These are phyloP conservation scores for Dictyostelium brefeldianum DNA, from an alignment of 78 protist genomes.

Conservation along the genomic window DNA sequence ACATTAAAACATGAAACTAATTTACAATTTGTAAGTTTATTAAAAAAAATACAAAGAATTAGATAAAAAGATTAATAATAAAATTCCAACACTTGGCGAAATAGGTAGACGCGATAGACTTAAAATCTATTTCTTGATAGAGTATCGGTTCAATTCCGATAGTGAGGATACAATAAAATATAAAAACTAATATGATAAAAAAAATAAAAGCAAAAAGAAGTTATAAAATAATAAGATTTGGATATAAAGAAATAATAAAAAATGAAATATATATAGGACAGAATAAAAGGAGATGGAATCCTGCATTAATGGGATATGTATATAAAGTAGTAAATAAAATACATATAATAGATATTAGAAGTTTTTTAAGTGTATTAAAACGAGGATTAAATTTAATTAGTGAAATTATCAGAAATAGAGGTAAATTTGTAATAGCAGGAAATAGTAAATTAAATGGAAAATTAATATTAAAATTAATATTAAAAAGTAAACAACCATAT, in stretches of 20 bases:
- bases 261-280: conserved; percentile 1
- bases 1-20: neutral
- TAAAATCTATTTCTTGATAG: conserved; percentile 30
- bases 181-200: neutral
- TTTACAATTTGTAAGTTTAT: neutral
- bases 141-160: conserved; percentile 55
- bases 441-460: neutral
- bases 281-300: conserved; percentile 9
- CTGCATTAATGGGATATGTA: neutral
- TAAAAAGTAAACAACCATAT: neutral
- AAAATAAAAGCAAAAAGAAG: neutral
- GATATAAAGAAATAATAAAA: neutral
- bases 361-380: neutral
- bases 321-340: neutral
- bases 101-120: conserved; percentile 54
- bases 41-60: neutral
- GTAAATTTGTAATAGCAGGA: neutral
- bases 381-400: neutral
- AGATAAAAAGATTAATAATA: neutral
- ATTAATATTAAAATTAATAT: neutral
- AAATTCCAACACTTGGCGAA: conserved; percentile 15
- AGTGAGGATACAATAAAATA: neutral
- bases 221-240: neutral
- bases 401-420: neutral
- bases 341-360: neutral